These are phyloP conservation scores for Pichia terricola DNA, from an alignment of 1,139 yeast genomes.

Conservation along the genomic window DNA sequence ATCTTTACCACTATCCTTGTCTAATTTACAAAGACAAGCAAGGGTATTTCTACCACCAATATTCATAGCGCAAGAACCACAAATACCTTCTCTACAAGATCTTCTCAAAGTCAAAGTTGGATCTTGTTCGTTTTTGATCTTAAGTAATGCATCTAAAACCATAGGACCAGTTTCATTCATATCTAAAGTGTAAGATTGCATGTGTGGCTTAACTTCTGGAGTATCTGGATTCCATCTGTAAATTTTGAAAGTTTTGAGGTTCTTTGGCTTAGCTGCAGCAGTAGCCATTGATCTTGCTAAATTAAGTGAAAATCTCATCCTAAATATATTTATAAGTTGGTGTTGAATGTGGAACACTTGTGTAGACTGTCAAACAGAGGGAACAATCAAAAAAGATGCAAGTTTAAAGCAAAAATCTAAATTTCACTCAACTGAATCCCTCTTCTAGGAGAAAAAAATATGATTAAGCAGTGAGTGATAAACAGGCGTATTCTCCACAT, in stretches of 20 bases:
- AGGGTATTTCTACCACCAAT: conserved; percentile 95
- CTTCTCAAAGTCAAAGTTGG: conserved; percentile 92
- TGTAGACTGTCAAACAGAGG: too few species aligned
- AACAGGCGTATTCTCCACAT: too few species aligned
- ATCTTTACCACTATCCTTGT: conserved; percentile 64
- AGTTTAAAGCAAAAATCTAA: too few species aligned
- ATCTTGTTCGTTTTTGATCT: conserved; percentile 95
- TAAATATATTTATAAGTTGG: too few species aligned
- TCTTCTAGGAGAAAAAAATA: too few species aligned
- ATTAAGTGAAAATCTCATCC: neutral
- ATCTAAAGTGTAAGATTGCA: conserved; percentile 78
- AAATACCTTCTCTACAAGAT: conserved; percentile 98
- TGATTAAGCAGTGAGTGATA: too few species aligned
- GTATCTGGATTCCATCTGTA: conserved; percentile 99
- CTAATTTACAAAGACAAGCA: conserved; percentile 94
- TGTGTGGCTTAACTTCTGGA: conserved; percentile 84
- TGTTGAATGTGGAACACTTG: too few species aligned
- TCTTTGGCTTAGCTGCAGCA: conserved; percentile 32
- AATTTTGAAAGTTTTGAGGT: conserved; percentile 76
- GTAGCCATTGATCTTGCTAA: conserved; percentile 25
- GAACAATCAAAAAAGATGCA: too few species aligned
- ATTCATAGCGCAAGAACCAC: conserved; percentile 99
- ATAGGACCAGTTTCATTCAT: conserved; percentile 93
- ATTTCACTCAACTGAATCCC: too few species aligned
- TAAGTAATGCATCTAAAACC: conserved; percentile 91